Conservation (phyloP, 495 filamentous ascomycete genomes). For the Geopyxis carbonaria region DNA sequence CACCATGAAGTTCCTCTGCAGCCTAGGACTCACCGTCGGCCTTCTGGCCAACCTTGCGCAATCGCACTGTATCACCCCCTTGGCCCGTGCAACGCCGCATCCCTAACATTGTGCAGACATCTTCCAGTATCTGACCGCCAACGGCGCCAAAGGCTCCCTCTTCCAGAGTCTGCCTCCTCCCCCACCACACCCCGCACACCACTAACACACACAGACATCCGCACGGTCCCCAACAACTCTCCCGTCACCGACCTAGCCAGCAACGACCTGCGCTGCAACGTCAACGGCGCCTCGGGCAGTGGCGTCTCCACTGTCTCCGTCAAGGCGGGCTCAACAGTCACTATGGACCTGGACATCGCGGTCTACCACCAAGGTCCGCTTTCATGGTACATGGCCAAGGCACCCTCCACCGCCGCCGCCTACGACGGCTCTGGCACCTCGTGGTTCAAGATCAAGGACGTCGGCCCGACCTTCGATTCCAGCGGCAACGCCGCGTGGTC, state of each 20-base stretch:
- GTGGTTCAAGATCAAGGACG: slow-evolving; percentile 26
- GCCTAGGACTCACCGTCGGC: too few species aligned
- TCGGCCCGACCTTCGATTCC: slow-evolving; percentile 9
- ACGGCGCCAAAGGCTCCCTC: slow-evolving; percentile 29
- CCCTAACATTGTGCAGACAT: too few species aligned
- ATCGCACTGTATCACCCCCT: too few species aligned
- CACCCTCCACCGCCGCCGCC: slow-evolving; percentile 9
- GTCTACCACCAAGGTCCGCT: slow-evolving; percentile 15
- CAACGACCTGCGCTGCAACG: slow-evolving; percentile 42
- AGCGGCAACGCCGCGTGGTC: background rate
- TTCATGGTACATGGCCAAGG: slow-evolving; percentile 18
- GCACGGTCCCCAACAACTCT: slow-evolving; percentile 42
- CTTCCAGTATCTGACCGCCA: slow-evolving; percentile 34
- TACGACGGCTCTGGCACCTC: slow-evolving; percentile 13
- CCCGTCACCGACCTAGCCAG: slow-evolving; percentile 38
- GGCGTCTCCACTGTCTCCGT: slow-evolving; percentile 33
- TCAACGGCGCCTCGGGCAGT: slow-evolving; percentile 32
- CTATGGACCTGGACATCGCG: slow-evolving; percentile 4
- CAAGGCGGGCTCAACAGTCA: slow-evolving; percentile 35
- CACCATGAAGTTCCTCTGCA: too few species aligned
- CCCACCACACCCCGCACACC: too few species aligned
- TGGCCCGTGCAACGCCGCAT: too few species aligned
- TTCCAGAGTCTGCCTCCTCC: too few species aligned
- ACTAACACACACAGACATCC: too few species aligned
- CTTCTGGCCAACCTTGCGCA: too few species aligned